These are phyloP conservation scores for Atkinsonella hypoxylon DNA, from an alignment of 2,329 filamentous ascomycete species.

Conservation along the genomic window DNA sequence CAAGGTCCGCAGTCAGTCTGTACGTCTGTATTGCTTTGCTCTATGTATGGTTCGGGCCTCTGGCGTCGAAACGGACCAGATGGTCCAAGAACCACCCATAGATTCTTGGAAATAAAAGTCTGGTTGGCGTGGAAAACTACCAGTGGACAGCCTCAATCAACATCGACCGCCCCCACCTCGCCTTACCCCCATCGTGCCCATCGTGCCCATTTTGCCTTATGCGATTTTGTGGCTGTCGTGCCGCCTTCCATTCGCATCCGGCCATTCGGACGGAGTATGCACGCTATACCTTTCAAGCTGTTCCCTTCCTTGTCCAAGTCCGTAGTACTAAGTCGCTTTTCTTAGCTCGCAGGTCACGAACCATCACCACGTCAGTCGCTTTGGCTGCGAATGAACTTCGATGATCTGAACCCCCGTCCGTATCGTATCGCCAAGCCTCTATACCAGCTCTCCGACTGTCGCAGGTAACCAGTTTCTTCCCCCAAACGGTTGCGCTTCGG, in stretches of 20 bases:
- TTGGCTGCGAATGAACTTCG: not conserved
- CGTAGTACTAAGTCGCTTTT: not conserved
- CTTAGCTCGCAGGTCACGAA: not conserved
- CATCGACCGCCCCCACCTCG: not conserved
- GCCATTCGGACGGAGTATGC: too few relatives aligned
- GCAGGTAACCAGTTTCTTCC: not conserved
- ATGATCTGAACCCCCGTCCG: not conserved
- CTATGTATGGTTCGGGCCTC: not conserved
- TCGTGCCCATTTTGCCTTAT: not conserved
- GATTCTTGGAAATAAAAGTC: not conserved
- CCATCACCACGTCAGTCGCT: not conserved
- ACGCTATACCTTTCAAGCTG: not conserved
- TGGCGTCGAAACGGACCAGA: not conserved
- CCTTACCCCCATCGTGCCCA: too few relatives aligned
- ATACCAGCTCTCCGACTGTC: not conserved
- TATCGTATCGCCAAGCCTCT: not conserved
- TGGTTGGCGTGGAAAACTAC: not conserved
- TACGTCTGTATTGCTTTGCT: too few relatives aligned
- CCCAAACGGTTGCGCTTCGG: not conserved
- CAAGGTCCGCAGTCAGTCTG: not conserved
- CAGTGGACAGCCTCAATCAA: not conserved
- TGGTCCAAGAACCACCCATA: not conserved
- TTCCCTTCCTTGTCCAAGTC: not conserved
- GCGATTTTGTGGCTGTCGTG: not conserved
- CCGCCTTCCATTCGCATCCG: not conserved